These are phyloP conservation scores for Ceratobasidium sp. DNA, from an alignment of 1,284 basidiomycete genomes.

Conservation along the genomic window DNA sequence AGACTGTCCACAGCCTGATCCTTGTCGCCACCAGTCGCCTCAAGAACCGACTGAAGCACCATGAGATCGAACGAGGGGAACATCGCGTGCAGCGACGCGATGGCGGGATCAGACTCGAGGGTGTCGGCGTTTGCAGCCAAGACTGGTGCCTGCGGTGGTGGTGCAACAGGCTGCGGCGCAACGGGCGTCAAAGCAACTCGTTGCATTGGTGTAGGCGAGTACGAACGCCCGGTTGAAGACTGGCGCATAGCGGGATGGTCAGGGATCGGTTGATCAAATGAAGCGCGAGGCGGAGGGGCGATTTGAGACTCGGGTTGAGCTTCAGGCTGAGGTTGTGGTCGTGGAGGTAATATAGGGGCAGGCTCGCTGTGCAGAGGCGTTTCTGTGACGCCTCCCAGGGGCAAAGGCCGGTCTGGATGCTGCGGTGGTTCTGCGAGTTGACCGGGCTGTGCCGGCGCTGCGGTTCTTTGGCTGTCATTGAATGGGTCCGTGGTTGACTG, in stretches of 20 bases:
- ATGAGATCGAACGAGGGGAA: constrained; percentile 80
- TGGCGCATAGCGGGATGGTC: constrained; percentile 30
- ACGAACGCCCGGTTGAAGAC: neutral
- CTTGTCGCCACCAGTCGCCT: constrained; percentile 74
- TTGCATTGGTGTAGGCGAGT: constrained; percentile 18
- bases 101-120: constrained; percentile 60
- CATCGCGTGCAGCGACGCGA: constrained; percentile 73
- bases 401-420: constrained; percentile 32
- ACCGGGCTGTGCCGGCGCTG: constrained; percentile 30
- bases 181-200: constrained; percentile 34
- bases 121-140: constrained; percentile 18
- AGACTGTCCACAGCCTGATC: constrained; percentile 79
- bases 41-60: constrained; percentile 72
- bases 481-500: constrained; percentile 25
- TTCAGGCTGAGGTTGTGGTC: constrained; percentile 4
- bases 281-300: constrained; percentile 27
- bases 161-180: constrained; percentile 30
- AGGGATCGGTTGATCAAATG: constrained; percentile 33
- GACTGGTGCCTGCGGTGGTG: constrained; percentile 42
- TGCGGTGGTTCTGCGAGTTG: constrained; percentile 34
- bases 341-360: constrained; percentile 30
- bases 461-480: constrained; percentile 3
- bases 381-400: constrained; percentile 3
- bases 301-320: constrained; percentile 18
- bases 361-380: constrained; percentile 42